Base-by-base conservation (phyloP, 1,139 yeast species). In the Fermentozyma sake region DNA sequence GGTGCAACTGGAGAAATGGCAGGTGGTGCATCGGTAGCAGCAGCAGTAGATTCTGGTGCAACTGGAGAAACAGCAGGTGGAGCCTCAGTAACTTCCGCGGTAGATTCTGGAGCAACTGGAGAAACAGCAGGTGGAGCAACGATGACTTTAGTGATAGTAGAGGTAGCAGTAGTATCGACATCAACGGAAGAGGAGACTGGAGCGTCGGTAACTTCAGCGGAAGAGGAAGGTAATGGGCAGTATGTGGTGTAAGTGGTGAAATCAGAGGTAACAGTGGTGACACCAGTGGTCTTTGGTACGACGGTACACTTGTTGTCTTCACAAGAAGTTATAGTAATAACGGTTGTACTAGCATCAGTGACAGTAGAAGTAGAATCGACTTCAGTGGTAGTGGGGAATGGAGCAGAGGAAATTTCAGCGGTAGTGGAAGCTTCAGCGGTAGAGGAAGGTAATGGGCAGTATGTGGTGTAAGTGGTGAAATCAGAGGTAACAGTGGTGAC, bases 311-410 rank as follows among this genome's bases (percentile, higher is more conserved):
- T 43, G 37, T 49, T 37, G 28, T 45, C 42, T 10, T 42, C 37
- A 34, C 60, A 55, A 20, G 55, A 44, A 23, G 63, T 50, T 35
- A 52, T 38, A 34, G 58, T 49, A 29, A 54, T 35, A 8, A 47
- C 37, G 17, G 46, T 40, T 39, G 54, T 46, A 18, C 38, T 28
- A 14, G 39, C 27, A 28, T 28, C 40, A 20, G 39, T 31, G 20
- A 24, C 35, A 16, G 48, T 39, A 18, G 45, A 5, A 18, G 20
- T n/a, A n/a, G n/a, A n/a, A n/a, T n/a, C n/a, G n/a, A n/a, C n/a
- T n/a, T n/a, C n/a, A n/a, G n/a, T n/a, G n/a, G n/a, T n/a, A n/a
- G 26, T 12, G 9, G 26, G 18, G 15, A 18, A 14, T 9, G 28
- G 27, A 11, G 16, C 18, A 11, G 29, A 3, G 10, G 23, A 21